Evolutionary conservation across 1,284 basidiomycete genomes (phyloP).

Genomic region (Pseudozyma tsukubaensis): DNA sequence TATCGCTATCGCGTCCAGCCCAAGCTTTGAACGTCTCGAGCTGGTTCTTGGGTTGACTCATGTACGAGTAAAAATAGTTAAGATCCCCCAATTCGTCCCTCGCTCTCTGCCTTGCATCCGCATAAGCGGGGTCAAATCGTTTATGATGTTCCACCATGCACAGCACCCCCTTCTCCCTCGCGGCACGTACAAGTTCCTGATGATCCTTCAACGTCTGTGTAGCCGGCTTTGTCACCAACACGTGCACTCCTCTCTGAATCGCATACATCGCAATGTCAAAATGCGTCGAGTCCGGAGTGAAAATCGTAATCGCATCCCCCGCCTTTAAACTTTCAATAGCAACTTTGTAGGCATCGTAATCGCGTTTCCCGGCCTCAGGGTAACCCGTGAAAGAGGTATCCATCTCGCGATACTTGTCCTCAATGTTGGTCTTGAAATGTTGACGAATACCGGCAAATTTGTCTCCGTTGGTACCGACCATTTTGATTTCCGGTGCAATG

Average conservation of each 20-base stretch:
- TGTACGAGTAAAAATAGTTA: conserved; percentile 79
- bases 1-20: conserved; percentile 85
- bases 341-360: conserved; percentile 85
- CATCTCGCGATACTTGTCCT: conserved; percentile 84
- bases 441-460: conserved; percentile 86
- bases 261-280: conserved; percentile 86
- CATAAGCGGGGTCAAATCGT: conserved; percentile 88
- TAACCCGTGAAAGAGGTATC: conserved; percentile 83
- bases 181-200: conserved; percentile 79
- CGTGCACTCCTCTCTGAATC: conserved; percentile 83
- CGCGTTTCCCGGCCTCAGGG: conserved; percentile 77
- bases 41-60: conserved; percentile 95
- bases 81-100: conserved; percentile 83
- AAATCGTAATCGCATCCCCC: conserved; percentile 87
- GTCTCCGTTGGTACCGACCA: conserved; percentile 84
- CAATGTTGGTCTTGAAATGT: conserved; percentile 86
- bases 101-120: conserved; percentile 82
- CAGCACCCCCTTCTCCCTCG: conserved; percentile 81
- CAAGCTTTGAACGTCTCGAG: conserved; percentile 92
- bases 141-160: conserved; percentile 88
- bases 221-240: conserved; percentile 91
- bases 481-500: conserved; percentile 76
- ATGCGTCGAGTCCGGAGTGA: conserved; percentile 82
- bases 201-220: conserved; percentile 87
- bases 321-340: conserved; percentile 83